Evolutionary conservation across 78 protist genomes (phyloP).

Genomic region (Pigoraptor vietnamica): DNA sequence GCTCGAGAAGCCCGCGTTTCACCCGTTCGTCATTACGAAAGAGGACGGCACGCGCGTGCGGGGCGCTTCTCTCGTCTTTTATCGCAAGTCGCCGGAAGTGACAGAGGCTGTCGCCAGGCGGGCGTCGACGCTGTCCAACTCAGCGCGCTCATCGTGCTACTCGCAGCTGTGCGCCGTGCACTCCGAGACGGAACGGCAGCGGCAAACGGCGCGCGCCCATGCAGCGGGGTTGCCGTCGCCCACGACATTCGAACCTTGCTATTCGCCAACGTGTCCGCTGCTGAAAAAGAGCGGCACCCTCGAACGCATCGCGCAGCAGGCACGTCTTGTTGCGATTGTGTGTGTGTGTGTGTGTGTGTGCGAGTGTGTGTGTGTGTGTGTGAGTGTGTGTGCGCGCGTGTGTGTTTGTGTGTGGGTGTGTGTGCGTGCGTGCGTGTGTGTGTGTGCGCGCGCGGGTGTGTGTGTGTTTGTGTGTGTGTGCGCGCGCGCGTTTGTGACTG

Average conservation of each 20-base stretch:
- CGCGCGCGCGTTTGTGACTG: too few relatives aligned
- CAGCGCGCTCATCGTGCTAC: background rate
- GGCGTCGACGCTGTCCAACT: background rate
- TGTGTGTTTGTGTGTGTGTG: too few relatives aligned
- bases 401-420: background rate
- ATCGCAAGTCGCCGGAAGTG: background rate
- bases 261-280: background rate
- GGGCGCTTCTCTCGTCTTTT: background rate
- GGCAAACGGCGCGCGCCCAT: background rate
- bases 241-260: background rate
- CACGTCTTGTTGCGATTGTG: background rate
- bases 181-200: background rate
- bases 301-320: background rate
- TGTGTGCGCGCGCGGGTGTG: too few relatives aligned
- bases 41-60: background rate
- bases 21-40: background rate
- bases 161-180: background rate
- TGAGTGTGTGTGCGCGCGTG: background rate
- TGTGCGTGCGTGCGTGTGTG: background rate
- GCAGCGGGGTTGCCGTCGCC: background rate
- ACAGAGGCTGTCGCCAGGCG: background rate
- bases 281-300: background rate
- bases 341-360: background rate
- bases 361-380: background rate
- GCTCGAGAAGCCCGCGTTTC: background rate